Conservation (phyloP, 2,329 filamentous ascomycete species). For the Phoma herbarum region DNA sequence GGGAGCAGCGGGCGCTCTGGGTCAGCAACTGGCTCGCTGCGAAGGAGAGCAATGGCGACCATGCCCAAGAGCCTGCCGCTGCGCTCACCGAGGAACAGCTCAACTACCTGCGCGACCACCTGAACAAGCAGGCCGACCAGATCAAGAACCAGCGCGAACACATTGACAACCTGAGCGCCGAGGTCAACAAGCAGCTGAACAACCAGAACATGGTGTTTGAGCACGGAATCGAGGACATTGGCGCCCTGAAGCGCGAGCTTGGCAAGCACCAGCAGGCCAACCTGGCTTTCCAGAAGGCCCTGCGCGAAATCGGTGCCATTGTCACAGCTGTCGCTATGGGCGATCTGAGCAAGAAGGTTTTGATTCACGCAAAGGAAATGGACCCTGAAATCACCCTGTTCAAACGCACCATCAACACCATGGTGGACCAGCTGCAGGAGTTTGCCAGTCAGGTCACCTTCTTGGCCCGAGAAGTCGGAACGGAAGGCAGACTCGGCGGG, state of each 20-base stretch:
- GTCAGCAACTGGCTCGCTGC: conserved; percentile 64
- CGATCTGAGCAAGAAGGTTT: conserved; percentile 95
- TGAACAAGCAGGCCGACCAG: conserved; percentile 92
- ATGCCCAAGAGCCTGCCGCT: conserved; percentile 58
- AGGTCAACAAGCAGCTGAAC: conserved; percentile 85
- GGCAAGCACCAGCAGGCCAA: conserved; percentile 99
- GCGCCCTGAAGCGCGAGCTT: conserved; percentile 88
- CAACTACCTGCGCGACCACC: conserved; percentile 84
- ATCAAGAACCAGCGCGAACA: conserved; percentile 88
- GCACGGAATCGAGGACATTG: conserved; percentile 83
- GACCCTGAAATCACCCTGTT: conserved; percentile 98
- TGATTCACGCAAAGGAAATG: conserved; percentile 95
- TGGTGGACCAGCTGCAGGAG: conserved; percentile 98
- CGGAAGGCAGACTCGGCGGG: conserved; percentile 90
- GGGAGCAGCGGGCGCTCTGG: conserved; percentile 52
- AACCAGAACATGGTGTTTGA: conserved; percentile 84
- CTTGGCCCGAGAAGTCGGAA: conserved; percentile 93
- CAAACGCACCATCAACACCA: conserved; percentile 97
- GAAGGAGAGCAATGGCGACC: conserved; percentile 59
- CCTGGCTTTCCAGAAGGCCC: conserved; percentile 95
- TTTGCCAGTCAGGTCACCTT: conserved; percentile 97
- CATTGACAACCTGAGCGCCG: conserved; percentile 83
- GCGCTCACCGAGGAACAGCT: conserved; percentile 82
- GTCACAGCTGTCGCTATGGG: conserved; percentile 95
- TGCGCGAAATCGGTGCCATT: conserved; percentile 96